Evolutionary conservation across 805 yeast species (phyloP), one percentile per base, ranked within the genome.

Genomic region (Saccharomycopsis javanensis): DNA sequence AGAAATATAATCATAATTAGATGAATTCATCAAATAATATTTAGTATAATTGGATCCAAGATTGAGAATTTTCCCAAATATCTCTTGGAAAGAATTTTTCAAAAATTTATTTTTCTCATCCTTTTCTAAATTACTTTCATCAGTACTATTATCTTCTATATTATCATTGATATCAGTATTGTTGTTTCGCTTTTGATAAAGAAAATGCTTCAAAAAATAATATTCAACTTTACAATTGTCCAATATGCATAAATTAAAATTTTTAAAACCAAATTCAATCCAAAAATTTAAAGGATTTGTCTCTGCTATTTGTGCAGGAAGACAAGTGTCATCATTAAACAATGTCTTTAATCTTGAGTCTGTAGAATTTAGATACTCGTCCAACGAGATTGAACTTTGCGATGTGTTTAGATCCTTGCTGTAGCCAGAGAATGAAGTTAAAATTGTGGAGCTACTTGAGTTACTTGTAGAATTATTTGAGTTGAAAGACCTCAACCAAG

Each of bases 261-360:
- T 86, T 58, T 85, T 75, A 68, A 83, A 88, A 0, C 86, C 83
- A 55, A 79, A 79, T 64, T 90, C 97, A 56, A 86, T 72, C 80
- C 86, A 82, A 64, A 83, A 82, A 15, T 77, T 72, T 60, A 78
- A 74, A 3, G 83, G 82, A 55, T 83, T 83, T 15, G 83, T 79
- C 68, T 90, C 96, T 0, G 96, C 96, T 35, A 88, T 86, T 65
- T 86, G 91, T 0, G 91, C 88, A 4, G 86, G 80, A 72, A 90
- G 80, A 0, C 85, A 91, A 1, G 85, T 75, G 60, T 80, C 83
- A 35, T 76, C 77, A 11, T 76, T 75, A 1, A 74, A 71, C 18
- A 88, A 69, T 1, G 85, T 74, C n/a, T 79, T 78, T 18, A 79
- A 69, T 60, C 97, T 71, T 61, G 79, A 80, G 11, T 83, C 83